phyloP scores from a whole-genome alignment of 306 rosid genomes.

The Rosa persica region DNA sequence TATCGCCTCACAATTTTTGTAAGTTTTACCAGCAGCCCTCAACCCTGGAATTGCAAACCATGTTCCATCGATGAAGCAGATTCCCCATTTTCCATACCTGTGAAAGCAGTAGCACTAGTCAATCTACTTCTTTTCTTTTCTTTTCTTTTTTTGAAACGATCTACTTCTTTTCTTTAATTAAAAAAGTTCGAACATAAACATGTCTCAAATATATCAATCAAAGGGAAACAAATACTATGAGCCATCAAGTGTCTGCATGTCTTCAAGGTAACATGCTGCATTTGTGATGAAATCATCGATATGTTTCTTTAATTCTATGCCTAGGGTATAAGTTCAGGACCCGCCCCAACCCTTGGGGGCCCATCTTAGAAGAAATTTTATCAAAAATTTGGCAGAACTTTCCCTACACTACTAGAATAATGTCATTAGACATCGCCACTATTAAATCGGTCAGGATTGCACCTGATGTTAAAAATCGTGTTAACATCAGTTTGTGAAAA shows the following conservation, averaged over 20 bases:
- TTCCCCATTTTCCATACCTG: slow-evolving; percentile 30
- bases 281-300: slow-evolving; percentile 23
- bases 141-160: no score
- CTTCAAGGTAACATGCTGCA: slow-evolving; percentile 31
- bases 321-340: slow-evolving; percentile 32
- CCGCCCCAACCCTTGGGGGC: no score
- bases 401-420: no score
- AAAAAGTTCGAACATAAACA: not conserved
- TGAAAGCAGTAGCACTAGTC: not conserved
- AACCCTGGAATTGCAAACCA: slow-evolving; percentile 34
- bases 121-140: not conserved
- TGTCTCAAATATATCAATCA: not conserved
- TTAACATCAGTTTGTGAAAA: no score
- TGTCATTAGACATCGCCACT: no score
- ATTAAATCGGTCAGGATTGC: no score
- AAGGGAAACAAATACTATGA: not conserved
- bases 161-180: not conserved
- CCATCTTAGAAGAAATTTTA: no score
- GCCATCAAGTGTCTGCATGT: slow-evolving; percentile 5
- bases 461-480: no score
- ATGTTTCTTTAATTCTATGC: slow-evolving; percentile 33
- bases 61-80: slow-evolving; percentile 40
- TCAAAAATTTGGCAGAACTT: no score
- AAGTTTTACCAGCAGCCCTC: slow-evolving; percentile 25
- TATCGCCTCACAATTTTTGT: slow-evolving; percentile 16